Percentiles rank a stretch among this genome's conserved stretches.
These are phyloP conservation scores for Sphagnum contortum DNA, from an alignment of 225 moss, liverwort and hornwort genomes.

Conservation along the genomic window DNA sequence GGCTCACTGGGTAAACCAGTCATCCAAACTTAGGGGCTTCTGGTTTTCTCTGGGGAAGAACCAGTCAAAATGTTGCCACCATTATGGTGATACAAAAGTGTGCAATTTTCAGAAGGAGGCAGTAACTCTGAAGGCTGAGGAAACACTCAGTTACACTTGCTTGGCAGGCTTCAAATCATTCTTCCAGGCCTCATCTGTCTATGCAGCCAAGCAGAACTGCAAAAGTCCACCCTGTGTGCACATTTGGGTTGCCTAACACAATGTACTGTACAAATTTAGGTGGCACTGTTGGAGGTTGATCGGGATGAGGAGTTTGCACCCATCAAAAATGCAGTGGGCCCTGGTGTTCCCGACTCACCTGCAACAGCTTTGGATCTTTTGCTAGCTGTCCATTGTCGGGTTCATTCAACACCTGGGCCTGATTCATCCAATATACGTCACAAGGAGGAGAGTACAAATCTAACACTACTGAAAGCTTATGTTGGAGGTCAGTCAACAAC, in stretches of 20 bases:
- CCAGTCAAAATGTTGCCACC: too few relatives aligned
- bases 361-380: slow-evolving; percentile 64
- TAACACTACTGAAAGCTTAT: slow-evolving; percentile 35
- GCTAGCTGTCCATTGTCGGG: slow-evolving; percentile 33
- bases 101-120: too few relatives aligned
- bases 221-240: not conserved
- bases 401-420: slow-evolving; percentile 9
- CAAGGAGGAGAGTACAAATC: slow-evolving; percentile 12
- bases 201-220: too few relatives aligned
- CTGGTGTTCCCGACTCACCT: slow-evolving; percentile 54
- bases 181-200: too few relatives aligned
- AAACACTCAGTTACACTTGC: too few relatives aligned
- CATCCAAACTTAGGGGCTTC: not conserved
- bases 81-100: too few relatives aligned
- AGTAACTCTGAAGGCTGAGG: too few relatives aligned
- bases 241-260: not conserved
- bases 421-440: too few relatives aligned
- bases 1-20: not conserved
- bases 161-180: too few relatives aligned
- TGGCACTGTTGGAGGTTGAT: slow-evolving; percentile 66
- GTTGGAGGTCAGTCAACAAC: slow-evolving; percentile 6
- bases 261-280: slow-evolving; percentile 15
- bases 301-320: slow-evolving; percentile 95
- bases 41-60: not conserved
- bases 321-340: slow-evolving; percentile 67